Conservation (phyloP, 2,329 filamentous ascomycete species). For the Aureobasidium subglaciale region DNA sequence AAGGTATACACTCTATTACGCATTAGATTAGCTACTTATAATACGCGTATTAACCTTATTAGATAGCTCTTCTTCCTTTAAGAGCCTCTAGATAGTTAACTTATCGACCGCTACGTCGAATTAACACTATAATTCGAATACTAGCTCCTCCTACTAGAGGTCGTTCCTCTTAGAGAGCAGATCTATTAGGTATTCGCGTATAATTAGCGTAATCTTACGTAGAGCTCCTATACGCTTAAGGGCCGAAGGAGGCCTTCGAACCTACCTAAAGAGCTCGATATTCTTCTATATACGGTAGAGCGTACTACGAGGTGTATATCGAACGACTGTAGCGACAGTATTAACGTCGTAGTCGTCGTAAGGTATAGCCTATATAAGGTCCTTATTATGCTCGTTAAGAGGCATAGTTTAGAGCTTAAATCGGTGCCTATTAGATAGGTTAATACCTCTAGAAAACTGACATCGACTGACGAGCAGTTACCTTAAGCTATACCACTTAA, state of each 20-base stretch:
- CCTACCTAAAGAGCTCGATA: neutral
- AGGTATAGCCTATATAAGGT: neutral
- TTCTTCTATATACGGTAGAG: neutral
- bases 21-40: neutral
- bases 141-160: neutral
- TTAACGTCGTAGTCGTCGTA: neutral
- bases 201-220: neutral
- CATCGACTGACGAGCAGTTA: no score
- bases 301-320: neutral
- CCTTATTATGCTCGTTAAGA: neutral
- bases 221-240: neutral
- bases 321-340: neutral
- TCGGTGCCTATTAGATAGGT: no score
- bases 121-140: neutral
- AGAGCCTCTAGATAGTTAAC: neutral
- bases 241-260: neutral
- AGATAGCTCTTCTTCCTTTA: neutral
- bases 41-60: constrained; percentile 1
- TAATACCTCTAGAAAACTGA: no score
- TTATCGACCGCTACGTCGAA: neutral
- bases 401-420: no score
- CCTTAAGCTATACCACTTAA: no score
- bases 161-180: neutral
- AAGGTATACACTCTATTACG: neutral
- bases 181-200: neutral